Evolutionary conservation across 164 flowering plant genomes (phyloP).

Genomic region (Vitis amurensis): DNA sequence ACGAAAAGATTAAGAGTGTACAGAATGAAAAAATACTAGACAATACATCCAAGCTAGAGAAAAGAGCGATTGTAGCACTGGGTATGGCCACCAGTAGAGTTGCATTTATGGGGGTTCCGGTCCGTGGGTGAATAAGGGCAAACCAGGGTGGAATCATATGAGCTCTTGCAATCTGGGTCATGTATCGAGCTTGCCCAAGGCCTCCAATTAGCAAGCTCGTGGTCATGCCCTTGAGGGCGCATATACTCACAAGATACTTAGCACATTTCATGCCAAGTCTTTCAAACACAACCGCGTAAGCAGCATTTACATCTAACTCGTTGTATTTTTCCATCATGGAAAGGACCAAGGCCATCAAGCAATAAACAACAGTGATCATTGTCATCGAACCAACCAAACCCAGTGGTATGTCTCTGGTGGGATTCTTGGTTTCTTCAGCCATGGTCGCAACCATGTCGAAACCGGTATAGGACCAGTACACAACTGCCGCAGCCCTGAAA

Average conservation of each 20-base stretch:
- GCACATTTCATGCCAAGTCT: conserved; percentile 83
- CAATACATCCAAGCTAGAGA: conserved; percentile 76
- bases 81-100: conserved; percentile 48
- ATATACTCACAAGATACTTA: conserved; percentile 59
- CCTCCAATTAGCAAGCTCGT: conserved; percentile 70
- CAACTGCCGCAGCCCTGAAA: conserved; percentile 69
- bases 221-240: conserved; percentile 85
- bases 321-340: conserved; percentile 63
- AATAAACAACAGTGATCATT: conserved; percentile 63
- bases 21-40: conserved; percentile 65
- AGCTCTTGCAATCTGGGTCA: conserved; percentile 80
- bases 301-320: conserved; percentile 69
- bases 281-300: conserved; percentile 64
- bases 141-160: conserved; percentile 91
- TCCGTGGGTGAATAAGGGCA: conserved; percentile 75
- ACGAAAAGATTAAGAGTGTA: conserved; percentile 79
- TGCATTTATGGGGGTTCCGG: conserved; percentile 74
- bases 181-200: conserved; percentile 78
- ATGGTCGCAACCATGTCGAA: conserved; percentile 83
- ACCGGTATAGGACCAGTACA: conserved; percentile 79
- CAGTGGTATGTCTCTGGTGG: conserved; percentile 69
- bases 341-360: conserved; percentile 72
- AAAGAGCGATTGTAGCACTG: conserved; percentile 49
- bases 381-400: conserved; percentile 80
- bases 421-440: conserved; percentile 84